A percentile compares a stretch with the other conserved stretches of the same genome.
phyloP scores from a whole-genome alignment of 176 grass and related monocot genomes.

The Ensete glaucum region DNA sequence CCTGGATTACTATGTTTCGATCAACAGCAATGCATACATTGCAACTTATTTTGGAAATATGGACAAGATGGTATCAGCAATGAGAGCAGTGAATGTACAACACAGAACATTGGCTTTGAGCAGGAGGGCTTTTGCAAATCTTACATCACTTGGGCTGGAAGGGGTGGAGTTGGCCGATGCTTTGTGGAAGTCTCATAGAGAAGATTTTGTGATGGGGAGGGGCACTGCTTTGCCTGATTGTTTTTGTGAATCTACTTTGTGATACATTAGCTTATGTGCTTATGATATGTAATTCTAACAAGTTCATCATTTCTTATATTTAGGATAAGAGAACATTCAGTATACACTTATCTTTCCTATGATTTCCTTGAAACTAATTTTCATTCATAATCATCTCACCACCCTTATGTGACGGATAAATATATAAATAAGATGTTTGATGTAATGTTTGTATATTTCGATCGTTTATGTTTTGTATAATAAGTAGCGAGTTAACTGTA shows the following conservation, averaged over 20 bases:
- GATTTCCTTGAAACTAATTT: no score
- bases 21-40: constrained; percentile 69
- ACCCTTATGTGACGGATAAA: no score
- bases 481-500: no score
- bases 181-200: constrained; percentile 63
- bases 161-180: constrained; percentile 60
- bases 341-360: no score
- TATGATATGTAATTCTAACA: neutral
- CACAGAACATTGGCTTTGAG: constrained; percentile 76
- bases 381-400: no score
- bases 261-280: neutral
- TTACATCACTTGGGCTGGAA: constrained; percentile 39
- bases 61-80: constrained; percentile 93
- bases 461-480: no score
- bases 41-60: constrained; percentile 95
- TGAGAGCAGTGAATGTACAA: constrained; percentile 69
- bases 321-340: neutral
- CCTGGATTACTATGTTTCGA: constrained; percentile 91
- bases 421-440: no score
- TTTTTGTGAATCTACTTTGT: constrained; percentile 80
- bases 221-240: constrained; percentile 79
- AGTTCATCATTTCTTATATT: neutral
- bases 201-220: constrained; percentile 71
- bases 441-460: no score
- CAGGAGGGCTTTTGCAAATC: constrained; percentile 71